Evolutionary conservation across 345 rosid genomes (phyloP).

Genomic region (Draba incana): DNA sequence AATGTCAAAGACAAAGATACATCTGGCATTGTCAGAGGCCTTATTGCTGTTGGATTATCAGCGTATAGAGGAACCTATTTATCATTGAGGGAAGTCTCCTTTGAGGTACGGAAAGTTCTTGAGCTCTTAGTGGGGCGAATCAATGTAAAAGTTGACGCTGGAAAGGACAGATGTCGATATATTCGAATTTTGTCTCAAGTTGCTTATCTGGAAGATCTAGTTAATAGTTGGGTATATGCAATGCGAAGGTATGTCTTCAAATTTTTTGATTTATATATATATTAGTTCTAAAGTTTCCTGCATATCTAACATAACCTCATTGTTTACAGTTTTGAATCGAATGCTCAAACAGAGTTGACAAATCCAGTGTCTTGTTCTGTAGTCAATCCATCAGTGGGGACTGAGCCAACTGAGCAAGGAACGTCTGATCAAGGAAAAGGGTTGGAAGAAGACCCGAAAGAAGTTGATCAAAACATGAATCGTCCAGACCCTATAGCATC

Average conservation of each 20-base stretch:
- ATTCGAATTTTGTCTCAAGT: constrained; percentile 83
- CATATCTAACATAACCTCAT: constrained; percentile 39
- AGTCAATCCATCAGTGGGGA: constrained; percentile 42
- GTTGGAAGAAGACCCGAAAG: constrained; percentile 39
- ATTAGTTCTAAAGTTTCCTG: constrained; percentile 27
- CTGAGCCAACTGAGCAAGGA: constrained; percentile 43
- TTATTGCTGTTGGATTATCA: constrained; percentile 80
- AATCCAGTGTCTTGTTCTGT: constrained; percentile 43
- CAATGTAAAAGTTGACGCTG: constrained; percentile 71
- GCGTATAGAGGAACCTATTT: constrained; percentile 78
- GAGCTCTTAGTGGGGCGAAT: constrained; percentile 81
- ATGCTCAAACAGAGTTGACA: constrained; percentile 45
- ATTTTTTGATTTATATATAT: constrained; percentile 20
- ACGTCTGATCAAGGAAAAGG: constrained; percentile 40
- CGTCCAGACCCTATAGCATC: constrained; percentile 35
- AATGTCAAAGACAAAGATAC: constrained; percentile 65
- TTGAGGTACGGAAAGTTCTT: constrained; percentile 83
- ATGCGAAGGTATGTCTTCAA: constrained; percentile 66
- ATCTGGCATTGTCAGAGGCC: constrained; percentile 74
- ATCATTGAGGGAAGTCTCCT: constrained; percentile 76
- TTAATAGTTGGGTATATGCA: constrained; percentile 83
- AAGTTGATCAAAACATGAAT: constrained; percentile 40
- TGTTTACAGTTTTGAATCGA: constrained; percentile 70
- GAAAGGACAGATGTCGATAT: constrained; percentile 79
- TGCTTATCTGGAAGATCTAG: constrained; percentile 90